phyloP scores from a whole-genome alignment of 148 eudicot genomes.

The Spergularia bocconei region DNA sequence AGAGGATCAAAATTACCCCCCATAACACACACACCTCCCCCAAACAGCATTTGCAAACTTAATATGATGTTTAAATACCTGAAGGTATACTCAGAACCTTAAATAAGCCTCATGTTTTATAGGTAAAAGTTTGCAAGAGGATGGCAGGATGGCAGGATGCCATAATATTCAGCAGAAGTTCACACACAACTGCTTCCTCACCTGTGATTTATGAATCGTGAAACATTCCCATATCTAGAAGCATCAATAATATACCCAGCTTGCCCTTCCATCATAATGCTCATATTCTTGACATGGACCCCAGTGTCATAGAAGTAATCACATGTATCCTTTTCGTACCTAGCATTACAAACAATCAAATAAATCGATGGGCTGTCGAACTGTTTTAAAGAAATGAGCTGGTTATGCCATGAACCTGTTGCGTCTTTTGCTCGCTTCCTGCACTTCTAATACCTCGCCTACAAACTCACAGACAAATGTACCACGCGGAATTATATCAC shows the following conservation, averaged over 20 bases:
- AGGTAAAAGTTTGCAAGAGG: not conserved
- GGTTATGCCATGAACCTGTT: conserved; percentile 48
- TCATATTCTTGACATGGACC: conserved; percentile 47
- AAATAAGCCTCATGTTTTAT: not conserved
- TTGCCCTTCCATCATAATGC: conserved; percentile 50
- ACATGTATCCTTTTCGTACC: conserved; percentile 53
- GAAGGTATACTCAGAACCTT: not conserved
- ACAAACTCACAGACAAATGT: conserved; percentile 76
- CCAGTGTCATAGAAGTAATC: conserved; percentile 62
- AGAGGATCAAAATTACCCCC: not conserved
- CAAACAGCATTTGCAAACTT: not conserved
- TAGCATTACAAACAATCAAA: conserved; percentile 26
- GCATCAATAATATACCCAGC: conserved; percentile 64
- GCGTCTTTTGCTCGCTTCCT: conserved; percentile 70
- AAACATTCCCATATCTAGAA: conserved; percentile 72
- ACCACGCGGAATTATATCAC: conserved; percentile 67
- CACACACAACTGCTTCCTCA: conserved; percentile 31
- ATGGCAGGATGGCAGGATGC: no score
- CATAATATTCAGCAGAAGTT: not conserved
- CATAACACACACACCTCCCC: not conserved
- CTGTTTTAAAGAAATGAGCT: not conserved
- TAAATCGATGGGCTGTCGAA: not conserved
- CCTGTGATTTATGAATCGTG: conserved; percentile 98
- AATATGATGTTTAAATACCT: not conserved
- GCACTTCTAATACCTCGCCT: conserved; percentile 77